phyloP scores from a whole-genome alignment of 257 asterid species.

The Gynochthodes officinalis region DNA sequence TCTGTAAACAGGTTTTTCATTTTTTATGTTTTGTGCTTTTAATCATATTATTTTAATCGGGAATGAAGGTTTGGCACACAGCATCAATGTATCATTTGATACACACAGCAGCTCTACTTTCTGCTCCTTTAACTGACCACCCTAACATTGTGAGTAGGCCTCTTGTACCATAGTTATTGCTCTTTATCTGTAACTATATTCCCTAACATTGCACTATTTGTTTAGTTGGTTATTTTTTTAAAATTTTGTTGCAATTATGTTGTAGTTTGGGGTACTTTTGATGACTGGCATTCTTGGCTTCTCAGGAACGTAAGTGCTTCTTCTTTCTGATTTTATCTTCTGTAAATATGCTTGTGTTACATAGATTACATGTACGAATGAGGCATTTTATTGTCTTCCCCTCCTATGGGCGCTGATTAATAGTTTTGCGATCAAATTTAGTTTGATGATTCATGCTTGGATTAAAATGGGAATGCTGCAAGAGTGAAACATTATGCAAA shows the following conservation, averaged over 20 bases:
- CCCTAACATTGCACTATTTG: neutral
- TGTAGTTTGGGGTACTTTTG: constrained; percentile 83
- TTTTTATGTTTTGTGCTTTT: constrained; percentile 8
- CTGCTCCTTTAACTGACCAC: constrained; percentile 62
- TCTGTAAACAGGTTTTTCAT: neutral
- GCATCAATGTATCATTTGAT: constrained; percentile 79
- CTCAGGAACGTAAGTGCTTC: constrained; percentile 81
- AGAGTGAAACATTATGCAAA: neutral
- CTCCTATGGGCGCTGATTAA: neutral
- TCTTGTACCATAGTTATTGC: neutral
- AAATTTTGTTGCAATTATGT: constrained; percentile 20
- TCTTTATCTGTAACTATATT: neutral
- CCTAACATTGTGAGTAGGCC: constrained; percentile 64
- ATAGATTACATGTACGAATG: neutral
- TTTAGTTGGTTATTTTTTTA: neutral
- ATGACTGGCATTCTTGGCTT: constrained; percentile 78
- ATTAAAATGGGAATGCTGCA: too few relatives aligned
- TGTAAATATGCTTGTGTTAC: neutral
- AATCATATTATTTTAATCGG: constrained; percentile 15
- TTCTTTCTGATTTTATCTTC: constrained; percentile 4
- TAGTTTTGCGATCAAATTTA: too few relatives aligned
- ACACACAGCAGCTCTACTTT: constrained; percentile 85
- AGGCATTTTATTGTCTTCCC: neutral
- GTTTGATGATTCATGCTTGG: too few relatives aligned
- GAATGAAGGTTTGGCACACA: constrained; percentile 77